Conservation (phyloP, 805 yeast genomes). For the Vanderwaltozyma polyspora region DNA sequence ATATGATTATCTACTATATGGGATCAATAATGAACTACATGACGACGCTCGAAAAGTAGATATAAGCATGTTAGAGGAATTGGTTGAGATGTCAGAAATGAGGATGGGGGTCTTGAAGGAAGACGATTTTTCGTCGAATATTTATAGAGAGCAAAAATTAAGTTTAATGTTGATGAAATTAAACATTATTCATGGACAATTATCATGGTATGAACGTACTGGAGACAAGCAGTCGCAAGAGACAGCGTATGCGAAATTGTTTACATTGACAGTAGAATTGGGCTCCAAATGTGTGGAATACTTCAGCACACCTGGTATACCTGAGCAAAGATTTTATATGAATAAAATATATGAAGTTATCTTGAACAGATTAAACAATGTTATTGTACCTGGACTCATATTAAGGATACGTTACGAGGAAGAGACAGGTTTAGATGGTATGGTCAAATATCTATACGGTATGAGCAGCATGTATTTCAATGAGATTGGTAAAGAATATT, state of each 20-base stretch:
- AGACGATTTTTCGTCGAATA: too few species aligned
- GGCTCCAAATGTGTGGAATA: too few species aligned
- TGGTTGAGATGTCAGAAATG: conserved; percentile 6
- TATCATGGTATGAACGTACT: conserved; percentile 16
- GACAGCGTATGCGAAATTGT: too few species aligned
- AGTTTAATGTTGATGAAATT: too few species aligned
- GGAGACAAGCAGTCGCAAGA: too few species aligned
- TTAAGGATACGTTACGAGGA: conserved; percentile 10
- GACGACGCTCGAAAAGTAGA: conserved; percentile 15
- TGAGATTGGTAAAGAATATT: conserved; percentile 22
- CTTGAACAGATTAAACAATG: conserved; percentile 14
- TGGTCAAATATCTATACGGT: conserved; percentile 10
- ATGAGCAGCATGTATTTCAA: conserved; percentile 22
- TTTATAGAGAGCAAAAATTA: too few species aligned
- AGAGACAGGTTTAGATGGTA: background rate
- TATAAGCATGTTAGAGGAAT: conserved; percentile 3
- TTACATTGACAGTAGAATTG: too few species aligned
- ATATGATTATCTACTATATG: conserved; percentile 11
- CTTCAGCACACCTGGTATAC: too few species aligned
- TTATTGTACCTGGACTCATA: conserved; percentile 19
- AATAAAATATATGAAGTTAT: conserved; percentile 23
- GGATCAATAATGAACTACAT: conserved; percentile 13
- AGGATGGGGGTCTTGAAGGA: conserved; percentile 5
- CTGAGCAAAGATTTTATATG: conserved; percentile 20
- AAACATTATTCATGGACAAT: conserved; percentile 13